Percentiles rank a stretch among this genome's conserved stretches.
Conservation (phyloP, 257 asterid species). For the Fraxinus anomala region DNA sequence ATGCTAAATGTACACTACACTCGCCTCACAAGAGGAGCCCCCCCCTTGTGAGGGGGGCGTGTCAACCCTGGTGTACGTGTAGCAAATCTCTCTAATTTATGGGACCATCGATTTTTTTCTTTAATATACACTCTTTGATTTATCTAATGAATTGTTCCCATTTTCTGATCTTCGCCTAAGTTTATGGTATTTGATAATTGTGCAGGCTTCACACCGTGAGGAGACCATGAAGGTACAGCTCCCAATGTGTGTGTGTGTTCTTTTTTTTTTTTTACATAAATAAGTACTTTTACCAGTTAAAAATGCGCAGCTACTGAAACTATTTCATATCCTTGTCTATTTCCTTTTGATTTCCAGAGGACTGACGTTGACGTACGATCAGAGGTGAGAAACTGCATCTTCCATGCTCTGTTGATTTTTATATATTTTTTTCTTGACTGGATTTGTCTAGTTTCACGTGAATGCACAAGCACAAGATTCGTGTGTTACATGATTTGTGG, state of each 20-base stretch:
- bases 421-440: background rate
- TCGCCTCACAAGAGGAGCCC: too few relatives aligned
- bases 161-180: background rate
- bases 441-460: background rate
- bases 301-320: conserved; percentile 11
- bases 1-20: too few relatives aligned
- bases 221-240: conserved; percentile 53
- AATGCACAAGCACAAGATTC: background rate
- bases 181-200: conserved; percentile 25
- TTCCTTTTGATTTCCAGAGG: conserved; percentile 40
- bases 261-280: background rate
- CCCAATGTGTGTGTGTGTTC: background rate
- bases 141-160: background rate
- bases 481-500: background rate
- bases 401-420: background rate
- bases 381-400: conserved; percentile 57
- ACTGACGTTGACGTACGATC: conserved; percentile 63
- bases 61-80: too few relatives aligned
- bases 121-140: background rate
- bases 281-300: background rate
- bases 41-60: too few relatives aligned
- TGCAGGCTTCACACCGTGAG: conserved; percentile 46
- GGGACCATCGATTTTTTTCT: background rate
- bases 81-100: too few relatives aligned
- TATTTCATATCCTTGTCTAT: conserved; percentile 20